A percentile compares a stretch with the other conserved stretches of the same genome.
These are phyloP conservation scores for Trypanosoma vivax DNA, from an alignment of 208 protist species.

Conservation along the genomic window DNA sequence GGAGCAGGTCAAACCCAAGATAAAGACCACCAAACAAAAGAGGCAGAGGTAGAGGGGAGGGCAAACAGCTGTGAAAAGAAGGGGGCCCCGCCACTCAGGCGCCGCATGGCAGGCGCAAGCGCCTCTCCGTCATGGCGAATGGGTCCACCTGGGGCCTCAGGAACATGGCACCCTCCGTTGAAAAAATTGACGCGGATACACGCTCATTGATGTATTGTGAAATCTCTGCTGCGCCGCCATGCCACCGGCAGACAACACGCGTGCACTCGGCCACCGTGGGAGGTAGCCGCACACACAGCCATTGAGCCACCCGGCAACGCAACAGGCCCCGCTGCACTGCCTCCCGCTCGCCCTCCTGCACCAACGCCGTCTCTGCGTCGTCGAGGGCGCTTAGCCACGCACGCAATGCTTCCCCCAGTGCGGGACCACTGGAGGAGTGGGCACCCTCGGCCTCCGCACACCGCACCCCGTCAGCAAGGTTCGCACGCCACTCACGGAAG, in stretches of 20 bases:
- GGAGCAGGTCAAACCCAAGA: not conserved
- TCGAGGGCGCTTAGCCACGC: not conserved
- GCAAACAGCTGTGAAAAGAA: not conserved
- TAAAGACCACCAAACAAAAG: not conserved
- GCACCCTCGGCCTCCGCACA: not conserved
- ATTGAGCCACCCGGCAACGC: constrained; percentile 1
- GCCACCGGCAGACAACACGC: not conserved
- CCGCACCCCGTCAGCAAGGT: not conserved
- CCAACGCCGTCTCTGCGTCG: not conserved
- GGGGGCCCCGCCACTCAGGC: too few relatives aligned
- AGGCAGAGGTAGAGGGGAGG: not conserved
- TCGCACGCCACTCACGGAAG: constrained; percentile 15
- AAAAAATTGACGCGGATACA: not conserved
- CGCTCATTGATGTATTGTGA: not conserved
- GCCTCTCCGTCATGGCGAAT: too few relatives aligned
- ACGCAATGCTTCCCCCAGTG: not conserved
- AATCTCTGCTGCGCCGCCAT: not conserved
- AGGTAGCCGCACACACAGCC: constrained; percentile 6
- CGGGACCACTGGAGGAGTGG: not conserved
- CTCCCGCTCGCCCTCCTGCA: not conserved
- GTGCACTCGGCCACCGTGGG: constrained; percentile 10
- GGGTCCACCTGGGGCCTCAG: not conserved
- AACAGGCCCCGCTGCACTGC: not conserved
- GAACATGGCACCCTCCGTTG: constrained; percentile 1
- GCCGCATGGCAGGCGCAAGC: too few relatives aligned